Conservation (phyloP, 1,284 basidiomycete species). For the Heterobasidion parviporum region DNA sequence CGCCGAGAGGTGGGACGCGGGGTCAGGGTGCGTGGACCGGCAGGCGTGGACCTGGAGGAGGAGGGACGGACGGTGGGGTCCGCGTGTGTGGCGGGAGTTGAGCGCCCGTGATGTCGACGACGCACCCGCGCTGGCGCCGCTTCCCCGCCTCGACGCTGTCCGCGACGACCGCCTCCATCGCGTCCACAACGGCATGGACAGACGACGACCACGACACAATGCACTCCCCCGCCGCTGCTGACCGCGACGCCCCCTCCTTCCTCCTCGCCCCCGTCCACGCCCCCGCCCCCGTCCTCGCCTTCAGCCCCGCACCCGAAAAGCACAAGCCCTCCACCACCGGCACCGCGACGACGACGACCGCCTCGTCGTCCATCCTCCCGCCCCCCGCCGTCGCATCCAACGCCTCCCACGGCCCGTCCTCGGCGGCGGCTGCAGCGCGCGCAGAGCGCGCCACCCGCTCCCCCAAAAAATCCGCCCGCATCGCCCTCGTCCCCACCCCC, state of each 20-base stretch:
- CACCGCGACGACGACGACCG: background rate
- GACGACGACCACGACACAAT: background rate
- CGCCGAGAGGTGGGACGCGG: background rate
- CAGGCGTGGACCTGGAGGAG: background rate
- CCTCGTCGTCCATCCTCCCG: slow-evolving; percentile 4
- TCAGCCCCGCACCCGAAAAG: background rate
- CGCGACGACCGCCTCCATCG: background rate
- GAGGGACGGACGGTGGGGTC: background rate
- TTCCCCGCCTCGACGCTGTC: too few relatives aligned
- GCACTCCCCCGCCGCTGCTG: background rate
- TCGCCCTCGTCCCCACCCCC: slow-evolving; percentile 21
- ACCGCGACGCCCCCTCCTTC: background rate
- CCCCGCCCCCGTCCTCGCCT: background rate
- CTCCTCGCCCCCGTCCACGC: background rate
- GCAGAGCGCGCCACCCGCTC: background rate
- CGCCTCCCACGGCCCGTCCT: slow-evolving; percentile 2
- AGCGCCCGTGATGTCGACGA: too few relatives aligned
- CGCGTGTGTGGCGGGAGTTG: too few relatives aligned
- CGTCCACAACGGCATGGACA: background rate
- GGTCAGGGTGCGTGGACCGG: too few relatives aligned
- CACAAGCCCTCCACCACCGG: background rate
- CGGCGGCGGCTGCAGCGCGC: slow-evolving; percentile 6
- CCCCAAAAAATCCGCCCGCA: slow-evolving; percentile 26
- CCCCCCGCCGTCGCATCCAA: slow-evolving; percentile 6
- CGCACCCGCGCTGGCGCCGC: too few relatives aligned